phyloP scores from a whole-genome alignment of 306 rosid genomes.

The Pueraria montana region DNA sequence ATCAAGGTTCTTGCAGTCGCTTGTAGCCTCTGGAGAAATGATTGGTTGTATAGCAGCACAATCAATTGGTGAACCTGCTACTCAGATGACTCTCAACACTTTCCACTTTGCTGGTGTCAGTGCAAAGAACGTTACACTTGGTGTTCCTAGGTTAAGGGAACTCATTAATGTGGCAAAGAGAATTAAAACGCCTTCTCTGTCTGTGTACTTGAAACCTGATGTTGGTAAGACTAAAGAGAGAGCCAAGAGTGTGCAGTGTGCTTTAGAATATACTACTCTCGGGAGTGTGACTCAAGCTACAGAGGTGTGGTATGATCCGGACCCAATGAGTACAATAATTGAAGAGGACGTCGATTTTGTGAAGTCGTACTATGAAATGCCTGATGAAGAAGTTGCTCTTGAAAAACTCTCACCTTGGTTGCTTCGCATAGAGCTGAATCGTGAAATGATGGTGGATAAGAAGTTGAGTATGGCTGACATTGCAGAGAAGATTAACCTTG shows the following conservation, averaged over 20 bases:
- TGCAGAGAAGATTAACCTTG: slow-evolving; percentile 95
- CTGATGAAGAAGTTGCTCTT: slow-evolving; percentile 93
- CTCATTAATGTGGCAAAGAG: slow-evolving; percentile 96
- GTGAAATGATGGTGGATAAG: too few species aligned
- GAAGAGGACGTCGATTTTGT: slow-evolving; percentile 98
- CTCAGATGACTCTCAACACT: slow-evolving; percentile 99
- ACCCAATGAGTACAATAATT: slow-evolving; percentile 90
- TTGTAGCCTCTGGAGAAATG: slow-evolving; percentile 98
- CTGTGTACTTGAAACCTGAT: slow-evolving; percentile 86
- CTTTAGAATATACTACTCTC: slow-evolving; percentile 96
- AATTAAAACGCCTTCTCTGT: slow-evolving; percentile 92
- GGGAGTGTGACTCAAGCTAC: too few species aligned
- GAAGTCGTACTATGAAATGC: slow-evolving; percentile 88
- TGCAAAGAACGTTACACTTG: slow-evolving; percentile 97
- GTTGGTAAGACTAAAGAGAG: slow-evolving; percentile 88
- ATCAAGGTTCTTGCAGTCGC: slow-evolving; percentile 91
- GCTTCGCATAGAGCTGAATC: too few species aligned
- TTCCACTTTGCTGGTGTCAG: slow-evolving; percentile 99
- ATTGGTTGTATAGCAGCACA: slow-evolving; percentile 98
- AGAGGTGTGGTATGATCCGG: slow-evolving; percentile 98
- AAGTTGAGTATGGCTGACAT: slow-evolving; percentile 98
- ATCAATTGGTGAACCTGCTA: slow-evolving; percentile 97
- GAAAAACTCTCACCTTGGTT: too few species aligned
- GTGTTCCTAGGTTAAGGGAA: slow-evolving; percentile 97
- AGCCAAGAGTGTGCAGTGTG: slow-evolving; percentile 97